Conservation (phyloP, 163 green algal genomes). For the Trebouxia gelatinosa region DNA sequence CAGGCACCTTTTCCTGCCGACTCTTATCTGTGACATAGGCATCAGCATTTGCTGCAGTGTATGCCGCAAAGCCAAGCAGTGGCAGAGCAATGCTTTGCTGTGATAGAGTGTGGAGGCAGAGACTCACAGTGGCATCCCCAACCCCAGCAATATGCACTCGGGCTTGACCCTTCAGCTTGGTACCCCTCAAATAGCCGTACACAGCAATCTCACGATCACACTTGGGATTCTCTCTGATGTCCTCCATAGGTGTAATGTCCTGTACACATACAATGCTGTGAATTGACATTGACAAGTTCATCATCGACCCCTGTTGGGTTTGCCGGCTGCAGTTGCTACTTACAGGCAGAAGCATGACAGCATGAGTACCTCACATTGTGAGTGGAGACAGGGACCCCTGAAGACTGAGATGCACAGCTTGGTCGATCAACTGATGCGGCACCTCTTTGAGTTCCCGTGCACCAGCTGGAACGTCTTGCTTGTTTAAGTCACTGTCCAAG, state of each 20-base stretch:
- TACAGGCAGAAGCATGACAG: too few relatives aligned
- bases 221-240: slow-evolving; percentile 69
- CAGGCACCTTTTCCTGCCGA: too few relatives aligned
- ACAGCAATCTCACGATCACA: slow-evolving; percentile 85
- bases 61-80: background rate
- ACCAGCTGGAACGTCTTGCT: background rate
- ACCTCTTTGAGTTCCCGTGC: background rate
- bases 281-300: too few relatives aligned
- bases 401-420: background rate
- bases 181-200: slow-evolving; percentile 93
- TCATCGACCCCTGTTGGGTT: too few relatives aligned
- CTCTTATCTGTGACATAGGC: too few relatives aligned
- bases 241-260: slow-evolving; percentile 86
- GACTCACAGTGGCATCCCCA: slow-evolving; percentile 77
- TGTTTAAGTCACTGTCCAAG: background rate
- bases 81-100: background rate
- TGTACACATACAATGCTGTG: too few relatives aligned
- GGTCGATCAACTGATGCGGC: too few relatives aligned
- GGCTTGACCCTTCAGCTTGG: slow-evolving; percentile 69
- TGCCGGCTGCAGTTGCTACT: too few relatives aligned
- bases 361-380: too few relatives aligned
- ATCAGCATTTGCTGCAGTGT: background rate
- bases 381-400: background rate
- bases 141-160: slow-evolving; percentile 88
- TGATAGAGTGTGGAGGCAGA: background rate